A percentile compares a stretch with the other conserved stretches of the same genome.
These are phyloP conservation scores for Cryphonectria naterciae DNA, from an alignment of 2,329 filamentous ascomycete genomes.

Conservation along the genomic window DNA sequence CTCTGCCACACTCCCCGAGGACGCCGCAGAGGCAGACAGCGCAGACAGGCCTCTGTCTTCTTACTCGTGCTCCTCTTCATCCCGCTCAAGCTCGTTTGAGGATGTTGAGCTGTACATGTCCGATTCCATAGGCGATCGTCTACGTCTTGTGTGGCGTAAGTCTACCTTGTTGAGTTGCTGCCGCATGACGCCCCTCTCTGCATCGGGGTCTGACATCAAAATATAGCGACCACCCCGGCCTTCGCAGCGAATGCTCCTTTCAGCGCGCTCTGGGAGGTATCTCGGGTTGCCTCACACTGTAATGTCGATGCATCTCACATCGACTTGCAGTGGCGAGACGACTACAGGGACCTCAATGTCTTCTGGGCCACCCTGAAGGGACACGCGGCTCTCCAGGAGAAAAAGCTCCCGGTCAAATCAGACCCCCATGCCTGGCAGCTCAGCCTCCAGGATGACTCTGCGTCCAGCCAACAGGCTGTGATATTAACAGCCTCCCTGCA, in stretches of 20 bases:
- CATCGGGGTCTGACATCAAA: not conserved
- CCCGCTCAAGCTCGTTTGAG: not conserved
- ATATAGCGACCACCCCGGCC: slow-evolving; percentile 43
- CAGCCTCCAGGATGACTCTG: slow-evolving; percentile 36
- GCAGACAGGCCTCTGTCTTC: not conserved
- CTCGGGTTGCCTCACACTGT: slow-evolving; percentile 53
- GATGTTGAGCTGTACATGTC: not conserved
- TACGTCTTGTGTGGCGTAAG: slow-evolving; percentile 25
- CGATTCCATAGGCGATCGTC: slow-evolving; percentile 1
- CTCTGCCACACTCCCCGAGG: not conserved
- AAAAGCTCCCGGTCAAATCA: slow-evolving; percentile 53
- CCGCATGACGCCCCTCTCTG: not conserved
- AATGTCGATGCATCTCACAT: slow-evolving; percentile 44
- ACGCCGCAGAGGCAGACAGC: not conserved
- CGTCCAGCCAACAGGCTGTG: slow-evolving; percentile 20
- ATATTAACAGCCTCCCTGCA: slow-evolving; percentile 25
- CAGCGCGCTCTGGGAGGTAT: slow-evolving; percentile 57
- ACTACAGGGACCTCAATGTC: slow-evolving; percentile 48
- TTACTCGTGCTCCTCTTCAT: not conserved
- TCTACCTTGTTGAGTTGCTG: not conserved
- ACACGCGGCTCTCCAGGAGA: slow-evolving; percentile 44
- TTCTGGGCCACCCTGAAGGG: slow-evolving; percentile 40
- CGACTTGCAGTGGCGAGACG: slow-evolving; percentile 42
- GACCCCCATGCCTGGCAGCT: slow-evolving; percentile 50
- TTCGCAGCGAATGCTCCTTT: slow-evolving; percentile 50